Evolutionary conservation across 176 grass and related monocot genomes (phyloP), one percentile per base, ranked within the genome.

Genomic region (Ensete ventricosum): DNA sequence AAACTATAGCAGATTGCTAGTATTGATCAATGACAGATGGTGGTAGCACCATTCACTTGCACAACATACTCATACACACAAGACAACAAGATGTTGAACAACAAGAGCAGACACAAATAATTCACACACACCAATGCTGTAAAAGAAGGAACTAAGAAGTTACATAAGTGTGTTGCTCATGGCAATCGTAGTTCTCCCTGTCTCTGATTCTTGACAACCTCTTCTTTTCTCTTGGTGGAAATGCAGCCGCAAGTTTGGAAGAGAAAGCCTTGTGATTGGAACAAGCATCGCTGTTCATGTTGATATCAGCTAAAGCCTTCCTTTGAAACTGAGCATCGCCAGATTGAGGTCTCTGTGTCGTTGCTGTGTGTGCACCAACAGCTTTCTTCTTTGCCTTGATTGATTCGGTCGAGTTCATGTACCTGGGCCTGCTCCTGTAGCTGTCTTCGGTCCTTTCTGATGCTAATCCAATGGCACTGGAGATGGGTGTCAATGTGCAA

Each of bases 361-460:
- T 14, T 16, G 74, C 8, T 21, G 1, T 62, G 9, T 49, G 9
- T 14, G 49, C 16, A 64, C 67, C 50, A 53, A 26, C 77, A 21
- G 71, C 63, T 64, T 75, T 87, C 68, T 78, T 65, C 77, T 84
- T 97, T 76, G 90, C 87, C 74, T 88, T 93, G 29, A 85, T 88
- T 3, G 93, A 88, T 77, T 97, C 85, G 11, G 92, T 96, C 83
- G 83, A 73, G 79, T 60, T 82, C 89, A 96, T 90, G 72, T 96
- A 96, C 78, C 24, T 96, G 8, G 87, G 78, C 14, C 67, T 75
- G 57, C 51, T 69, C 2, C 76, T 74, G 23, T 17, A 66, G 68
- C 79, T 75, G 53, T 88, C 85, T 22, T 77, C 69, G 7, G 55
- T 64, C 57, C 54, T 73, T 48, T 73, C 78, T 20, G 67, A 62